Evolutionary conservation across 495 filamentous ascomycete genomes (phyloP).

Genomic region (Lophiostoma macrostomum): DNA sequence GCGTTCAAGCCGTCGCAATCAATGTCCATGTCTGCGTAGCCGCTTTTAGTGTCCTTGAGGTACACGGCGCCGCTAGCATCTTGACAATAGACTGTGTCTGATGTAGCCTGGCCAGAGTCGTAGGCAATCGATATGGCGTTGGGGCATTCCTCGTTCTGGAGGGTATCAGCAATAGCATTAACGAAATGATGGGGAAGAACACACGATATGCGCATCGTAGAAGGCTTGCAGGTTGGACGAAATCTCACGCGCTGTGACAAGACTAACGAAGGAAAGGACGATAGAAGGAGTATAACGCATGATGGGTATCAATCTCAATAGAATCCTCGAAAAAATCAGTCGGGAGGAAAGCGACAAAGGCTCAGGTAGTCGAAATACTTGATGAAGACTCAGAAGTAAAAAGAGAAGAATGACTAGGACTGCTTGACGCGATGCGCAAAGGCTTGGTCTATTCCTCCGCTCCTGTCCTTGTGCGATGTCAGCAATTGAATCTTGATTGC

Average conservation of each 20-base stretch:
- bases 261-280: not conserved
- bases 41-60: conserved; percentile 23
- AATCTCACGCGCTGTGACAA: conserved; percentile 16
- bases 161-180: not conserved
- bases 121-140: conserved; percentile 20
- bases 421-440: no score
- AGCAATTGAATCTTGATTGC: no score
- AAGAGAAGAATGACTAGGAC: no score
- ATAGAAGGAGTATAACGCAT: no score
- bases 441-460: no score
- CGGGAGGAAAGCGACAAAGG: no score
- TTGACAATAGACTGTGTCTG: conserved; percentile 33
- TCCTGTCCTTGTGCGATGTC: no score
- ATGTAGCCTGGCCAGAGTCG: conserved; percentile 7
- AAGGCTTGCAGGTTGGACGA: conserved; percentile 20
- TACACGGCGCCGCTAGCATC: conserved; percentile 24
- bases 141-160: conserved; percentile 11
- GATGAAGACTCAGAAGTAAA: no score
- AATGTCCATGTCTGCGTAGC: conserved; percentile 66
- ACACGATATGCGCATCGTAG: conserved; percentile 16
- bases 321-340: no score
- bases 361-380: no score
- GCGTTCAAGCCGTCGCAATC: conserved; percentile 63
- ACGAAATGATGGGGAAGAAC: not conserved
- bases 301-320: no score